Evolutionary conservation across 108 stramenopile species (phyloP), one percentile per base, ranked within the genome.

Genomic region (Conticribra guillardii): DNA sequence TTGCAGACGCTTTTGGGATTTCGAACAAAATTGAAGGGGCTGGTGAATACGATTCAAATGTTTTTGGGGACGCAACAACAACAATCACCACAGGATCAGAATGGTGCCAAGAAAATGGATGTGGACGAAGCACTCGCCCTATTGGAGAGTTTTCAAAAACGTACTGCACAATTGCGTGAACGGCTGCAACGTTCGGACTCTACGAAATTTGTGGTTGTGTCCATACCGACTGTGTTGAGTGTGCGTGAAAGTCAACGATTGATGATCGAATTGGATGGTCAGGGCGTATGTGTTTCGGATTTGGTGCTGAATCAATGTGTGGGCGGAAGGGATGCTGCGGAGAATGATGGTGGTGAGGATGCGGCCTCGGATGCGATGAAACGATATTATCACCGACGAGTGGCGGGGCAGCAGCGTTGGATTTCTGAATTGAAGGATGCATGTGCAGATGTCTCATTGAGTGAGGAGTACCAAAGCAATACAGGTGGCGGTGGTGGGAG

Each of bases 141-240:
- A 46, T 57, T 96, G 33, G 92, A 93, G 58, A 71, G 81, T 29
- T 91, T 95, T 64, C 88, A 84, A 58, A 52, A 17, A 17, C 87
- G 89, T 48, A 86, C 94, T 50, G 28, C 64, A 11, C 41, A 55
- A 33, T 57, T 97, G 47, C 57, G 78, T 62, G 27, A 53, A 41
- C 64, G 74, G 8, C 64, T 97, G 7, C 73, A 82, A 54, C 76
- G 89, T 69, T n/a, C 66, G 1, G 24, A 31, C 1, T 41, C 57
- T 45, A 95, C 92, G 2, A 83, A 81, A 48, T 97, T 97, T 79
- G 71, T 95, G 8, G 92, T 97, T 29, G 96, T 97, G n/a, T 85
- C 93, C 8, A 86, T 97, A n/a, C 96, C 96, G 2, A 95, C 96
- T 41, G 90, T 92, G 60, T 62, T 97, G 26, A 86, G 87, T 44